Conservation (phyloP, 148 eudicot species). For the Heliosperma pusillum region DNA sequence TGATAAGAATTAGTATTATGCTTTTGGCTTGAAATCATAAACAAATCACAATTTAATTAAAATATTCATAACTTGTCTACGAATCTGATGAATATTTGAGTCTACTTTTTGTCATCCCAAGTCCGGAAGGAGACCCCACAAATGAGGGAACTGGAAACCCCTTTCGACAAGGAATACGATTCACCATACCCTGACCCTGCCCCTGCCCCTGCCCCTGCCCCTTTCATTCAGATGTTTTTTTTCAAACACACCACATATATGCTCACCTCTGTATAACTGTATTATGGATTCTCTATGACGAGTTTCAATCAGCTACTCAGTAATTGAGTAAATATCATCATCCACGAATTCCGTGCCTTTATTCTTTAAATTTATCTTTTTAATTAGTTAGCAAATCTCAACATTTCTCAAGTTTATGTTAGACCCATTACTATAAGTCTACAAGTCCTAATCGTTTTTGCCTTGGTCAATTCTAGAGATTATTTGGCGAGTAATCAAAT, state of each 20-base stretch:
- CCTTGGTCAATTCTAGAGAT: too few species aligned
- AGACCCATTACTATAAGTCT: too few species aligned
- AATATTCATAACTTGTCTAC: background rate
- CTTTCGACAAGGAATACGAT: constrained; percentile 1
- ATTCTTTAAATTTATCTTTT: background rate
- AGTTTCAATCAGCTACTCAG: background rate
- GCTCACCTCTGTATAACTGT: background rate
- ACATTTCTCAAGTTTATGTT: too few species aligned
- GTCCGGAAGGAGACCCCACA: constrained; percentile 19
- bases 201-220: too few species aligned
- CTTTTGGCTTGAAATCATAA: background rate
- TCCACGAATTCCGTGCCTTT: background rate
- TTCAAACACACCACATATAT: background rate
- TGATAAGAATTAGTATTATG: background rate
- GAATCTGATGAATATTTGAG: constrained; percentile 11
- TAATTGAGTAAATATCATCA: background rate
- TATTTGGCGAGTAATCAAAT: too few species aligned
- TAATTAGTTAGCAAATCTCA: too few species aligned
- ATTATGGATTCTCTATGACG: background rate
- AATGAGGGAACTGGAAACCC: constrained; percentile 16
- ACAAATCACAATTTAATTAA: too few species aligned
- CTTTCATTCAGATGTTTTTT: constrained; percentile 7
- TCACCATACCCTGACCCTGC: background rate
- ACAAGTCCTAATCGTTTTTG: too few species aligned
- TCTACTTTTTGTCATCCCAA: constrained; percentile 10